Base-by-base conservation (phyloP, 78 protist species). In the Cavenderia fasciculata region DNA sequence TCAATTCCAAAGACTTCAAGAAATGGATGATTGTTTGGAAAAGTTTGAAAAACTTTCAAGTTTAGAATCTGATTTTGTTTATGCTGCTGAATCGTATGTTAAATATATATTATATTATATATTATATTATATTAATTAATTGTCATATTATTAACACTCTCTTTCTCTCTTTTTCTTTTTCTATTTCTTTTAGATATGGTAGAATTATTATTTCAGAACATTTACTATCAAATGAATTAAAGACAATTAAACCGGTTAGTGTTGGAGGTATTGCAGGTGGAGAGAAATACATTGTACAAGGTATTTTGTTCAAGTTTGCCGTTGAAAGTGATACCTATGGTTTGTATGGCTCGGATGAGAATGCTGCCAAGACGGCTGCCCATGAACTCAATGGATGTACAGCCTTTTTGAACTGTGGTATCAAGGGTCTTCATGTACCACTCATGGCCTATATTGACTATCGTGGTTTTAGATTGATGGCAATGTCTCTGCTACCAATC, bases 211-310 rank as follows among this genome's bases (percentile, higher is more conserved):
- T 76, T 3, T 88, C 86, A 21, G 92, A 92, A 23, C 82, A 76
- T 29, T 76, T 71, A 18, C 59, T 93, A 11, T 59, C 95, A 2
- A 41, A 73, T n/a, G 79, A 85, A 31, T 2, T 31, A 12, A 84
- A 61, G 25, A 93, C 95, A 0, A 93, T 93, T 47, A 84, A 74
- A 47, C 95, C 95, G 3, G 95, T 86, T 10, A 69, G 71, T 63
- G 85, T 92, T 10, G 95, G 95, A 33, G 95, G 95, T 41, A 69
- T 92, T 47, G 95, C 95, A 0, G 95, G 92, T 59, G 95, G 95
- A 40, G 89, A 93, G 49, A 93, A 93, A 21, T 93, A 84, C 14
- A 86, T 93, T 47, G 92, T 86, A 29, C 86, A 59, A 51, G 88
- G 88, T 14, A 93, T 93, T 29, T 59, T 93, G n/a, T 93, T 93